Conservation (phyloP, 1,284 basidiomycete species). For the Moesziomyces sp. region DNA sequence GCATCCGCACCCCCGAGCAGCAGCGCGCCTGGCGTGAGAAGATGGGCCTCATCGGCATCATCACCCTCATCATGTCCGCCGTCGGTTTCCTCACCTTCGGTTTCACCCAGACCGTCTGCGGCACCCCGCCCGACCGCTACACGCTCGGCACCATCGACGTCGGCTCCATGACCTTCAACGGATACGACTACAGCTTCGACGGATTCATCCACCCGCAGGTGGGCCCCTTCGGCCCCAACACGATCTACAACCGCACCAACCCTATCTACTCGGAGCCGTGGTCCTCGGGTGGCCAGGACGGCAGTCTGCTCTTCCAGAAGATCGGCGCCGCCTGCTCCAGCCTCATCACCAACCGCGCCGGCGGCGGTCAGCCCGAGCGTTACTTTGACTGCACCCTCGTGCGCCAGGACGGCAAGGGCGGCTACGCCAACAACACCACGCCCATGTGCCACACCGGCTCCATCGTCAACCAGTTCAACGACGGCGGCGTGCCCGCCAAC, state of each 20-base stretch:
- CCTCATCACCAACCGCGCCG: conserved; percentile 74
- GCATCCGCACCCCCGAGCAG: conserved; percentile 89
- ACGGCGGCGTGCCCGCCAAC: conserved; percentile 30
- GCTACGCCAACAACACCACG: conserved; percentile 35
- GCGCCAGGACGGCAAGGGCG: conserved; percentile 77
- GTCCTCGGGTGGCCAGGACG: conserved; percentile 84
- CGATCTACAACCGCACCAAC: conserved; percentile 81
- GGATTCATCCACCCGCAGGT: conserved; percentile 72
- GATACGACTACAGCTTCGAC: conserved; percentile 89
- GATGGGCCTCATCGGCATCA: conserved; percentile 89
- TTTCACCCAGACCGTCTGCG: conserved; percentile 94
- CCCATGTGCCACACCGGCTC: conserved; percentile 51
- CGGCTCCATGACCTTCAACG: conserved; percentile 89
- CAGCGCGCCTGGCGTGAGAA: conserved; percentile 98
- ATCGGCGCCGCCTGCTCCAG: conserved; percentile 83
- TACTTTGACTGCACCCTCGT: conserved; percentile 96
- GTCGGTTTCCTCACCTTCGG: conserved; percentile 99
- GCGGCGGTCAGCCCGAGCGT: conserved; percentile 72
- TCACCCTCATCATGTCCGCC: conserved; percentile 82
- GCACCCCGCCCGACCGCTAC: conserved; percentile 82
- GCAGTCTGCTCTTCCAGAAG: conserved; percentile 93
- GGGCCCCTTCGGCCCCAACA: conserved; percentile 59
- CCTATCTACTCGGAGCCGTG: conserved; percentile 83
- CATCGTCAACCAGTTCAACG: conserved; percentile 43
- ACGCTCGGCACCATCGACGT: conserved; percentile 81